Conservation (phyloP, 2,329 filamentous ascomycete species). For the Claviceps sp. region DNA sequence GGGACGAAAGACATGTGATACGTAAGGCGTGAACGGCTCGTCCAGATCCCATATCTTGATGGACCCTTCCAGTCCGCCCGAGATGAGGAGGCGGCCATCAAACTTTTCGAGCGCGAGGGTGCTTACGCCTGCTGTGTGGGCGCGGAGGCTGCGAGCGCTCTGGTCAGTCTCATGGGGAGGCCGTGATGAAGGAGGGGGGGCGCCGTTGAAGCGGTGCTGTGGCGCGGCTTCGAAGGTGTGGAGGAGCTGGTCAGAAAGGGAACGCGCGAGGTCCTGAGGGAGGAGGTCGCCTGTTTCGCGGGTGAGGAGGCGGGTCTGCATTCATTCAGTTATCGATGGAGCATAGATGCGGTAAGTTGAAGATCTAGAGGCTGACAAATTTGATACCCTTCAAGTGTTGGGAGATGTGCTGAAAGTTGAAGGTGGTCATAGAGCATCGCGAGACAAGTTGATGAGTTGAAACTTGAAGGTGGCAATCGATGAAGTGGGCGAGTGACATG, state of each 20-base stretch:
- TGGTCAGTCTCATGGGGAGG: slow-evolving; percentile 12
- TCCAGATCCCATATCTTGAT: slow-evolving; percentile 84
- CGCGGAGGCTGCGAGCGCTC: slow-evolving; percentile 33
- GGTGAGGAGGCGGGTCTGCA: slow-evolving; percentile 66
- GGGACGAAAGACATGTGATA: slow-evolving; percentile 38
- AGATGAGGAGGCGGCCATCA: slow-evolving; percentile 64
- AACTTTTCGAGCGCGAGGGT: slow-evolving; percentile 70
- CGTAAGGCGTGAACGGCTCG: slow-evolving; percentile 31
- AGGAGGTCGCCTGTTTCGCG: slow-evolving; percentile 58
- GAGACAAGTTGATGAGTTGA: neutral
- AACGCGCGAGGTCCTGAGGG: slow-evolving; percentile 49
- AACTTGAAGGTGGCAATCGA: neutral
- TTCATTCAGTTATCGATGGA: slow-evolving; percentile 24
- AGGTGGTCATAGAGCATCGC: neutral
- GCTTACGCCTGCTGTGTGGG: slow-evolving; percentile 69
- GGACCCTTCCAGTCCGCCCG: slow-evolving; percentile 73
- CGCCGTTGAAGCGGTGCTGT: slow-evolving; percentile 56
- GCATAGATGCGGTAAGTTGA: neutral
- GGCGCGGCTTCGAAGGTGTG: slow-evolving; percentile 55
- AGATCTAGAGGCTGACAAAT: neutral
- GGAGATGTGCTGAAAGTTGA: neutral
- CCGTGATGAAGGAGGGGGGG: slow-evolving; percentile 7
- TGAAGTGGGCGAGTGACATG: neutral
- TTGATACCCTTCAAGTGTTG: too few relatives aligned
- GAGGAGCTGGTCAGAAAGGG: slow-evolving; percentile 52